A percentile compares a stretch with the other conserved stretches of the same genome.
phyloP scores from a whole-genome alignment of 345 rosid genomes.

The Eucalyptus cloeziana region DNA sequence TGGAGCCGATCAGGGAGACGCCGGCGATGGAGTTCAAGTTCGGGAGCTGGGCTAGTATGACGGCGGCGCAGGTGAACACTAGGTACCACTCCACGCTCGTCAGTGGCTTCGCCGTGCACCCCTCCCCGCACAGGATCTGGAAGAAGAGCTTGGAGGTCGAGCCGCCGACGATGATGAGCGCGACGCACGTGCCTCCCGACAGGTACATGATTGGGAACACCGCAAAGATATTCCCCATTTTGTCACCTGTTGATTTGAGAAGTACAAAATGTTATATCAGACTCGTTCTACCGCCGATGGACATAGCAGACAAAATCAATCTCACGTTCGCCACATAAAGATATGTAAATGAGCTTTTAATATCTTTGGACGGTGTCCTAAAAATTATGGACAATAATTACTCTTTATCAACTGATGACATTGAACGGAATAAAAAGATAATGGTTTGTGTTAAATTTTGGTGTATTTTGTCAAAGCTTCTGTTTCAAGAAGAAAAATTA shows the following conservation, averaged over 20 bases:
- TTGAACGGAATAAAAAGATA: background rate
- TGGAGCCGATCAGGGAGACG: slow-evolving; percentile 7
- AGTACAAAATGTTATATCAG: background rate
- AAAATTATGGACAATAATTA: no score
- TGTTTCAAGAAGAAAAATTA: background rate
- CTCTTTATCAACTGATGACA: background rate
- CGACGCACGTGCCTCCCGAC: slow-evolving; percentile 7
- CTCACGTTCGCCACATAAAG: background rate
- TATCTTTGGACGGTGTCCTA: background rate
- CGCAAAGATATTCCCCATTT: background rate
- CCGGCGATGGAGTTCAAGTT: slow-evolving; percentile 17
- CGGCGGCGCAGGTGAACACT: slow-evolving; percentile 7
- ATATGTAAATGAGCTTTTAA: background rate
- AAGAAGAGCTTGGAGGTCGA: slow-evolving; percentile 10
- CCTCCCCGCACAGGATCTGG: slow-evolving; percentile 2
- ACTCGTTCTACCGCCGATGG: background rate
- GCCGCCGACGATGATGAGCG: slow-evolving; percentile 8
- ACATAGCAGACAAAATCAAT: background rate
- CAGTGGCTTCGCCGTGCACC: background rate
- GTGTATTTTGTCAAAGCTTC: background rate
- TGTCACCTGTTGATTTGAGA: slow-evolving; percentile 1
- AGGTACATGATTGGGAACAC: slow-evolving; percentile 12
- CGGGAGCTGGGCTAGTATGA: slow-evolving; percentile 10
- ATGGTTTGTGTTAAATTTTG: background rate
- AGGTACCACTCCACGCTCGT: slow-evolving; percentile 18